Evolutionary conservation across 2,329 filamentous ascomycete species (phyloP), one percentile per base, ranked within the genome.

Genomic region (Phyllosticta paracitricarpa): DNA sequence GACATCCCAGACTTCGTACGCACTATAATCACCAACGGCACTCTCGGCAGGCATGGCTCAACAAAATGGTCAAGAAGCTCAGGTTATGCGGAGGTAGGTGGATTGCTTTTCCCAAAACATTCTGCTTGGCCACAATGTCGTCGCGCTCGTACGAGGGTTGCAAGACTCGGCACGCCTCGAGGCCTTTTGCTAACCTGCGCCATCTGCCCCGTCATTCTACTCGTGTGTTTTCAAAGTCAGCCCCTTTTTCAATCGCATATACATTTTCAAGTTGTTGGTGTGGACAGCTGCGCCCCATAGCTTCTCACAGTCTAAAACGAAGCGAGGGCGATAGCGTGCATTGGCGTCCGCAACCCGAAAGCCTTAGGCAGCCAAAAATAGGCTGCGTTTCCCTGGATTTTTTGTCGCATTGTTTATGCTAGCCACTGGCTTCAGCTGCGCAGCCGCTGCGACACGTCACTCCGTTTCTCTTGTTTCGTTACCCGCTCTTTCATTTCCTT

Each of bases 291-390:
- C 60, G 55, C 56, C 56, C 51, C 60, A 48, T 62, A 51, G 60
- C 60, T 57, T 54, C 54, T 35, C 61, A 51, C 40, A 40, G 52
- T 30, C 61, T 62, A 59, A 56, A 48, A 61, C 54, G 66, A 67
- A 62, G 63, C 67, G 62, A 68, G 67, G 67, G 67, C 60, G 68
- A 70, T 69, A 72, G 68, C 69, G 68, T 71, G 71, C 70, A 71
- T 72, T 71, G 71, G 71, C 68, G 67, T 69, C 67, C 71, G 68
- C 68, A 69, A 71, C 71, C 68, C 71, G 69, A 48, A n/a, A 69
- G 60, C 59, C 59, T 61, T 55, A 61, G 59, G 54, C 59, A 57
- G 40, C 59, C 59, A 61, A 61, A 61, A 61, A 61, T 61, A 61
- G 59, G 48, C 59, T 51, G 51, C 59, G 48, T 51, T 61, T 61